Evolutionary conservation across 805 yeast genomes (phyloP), one percentile per base, ranked within the genome.

Genomic region (Starmerella lactis-condensi): DNA sequence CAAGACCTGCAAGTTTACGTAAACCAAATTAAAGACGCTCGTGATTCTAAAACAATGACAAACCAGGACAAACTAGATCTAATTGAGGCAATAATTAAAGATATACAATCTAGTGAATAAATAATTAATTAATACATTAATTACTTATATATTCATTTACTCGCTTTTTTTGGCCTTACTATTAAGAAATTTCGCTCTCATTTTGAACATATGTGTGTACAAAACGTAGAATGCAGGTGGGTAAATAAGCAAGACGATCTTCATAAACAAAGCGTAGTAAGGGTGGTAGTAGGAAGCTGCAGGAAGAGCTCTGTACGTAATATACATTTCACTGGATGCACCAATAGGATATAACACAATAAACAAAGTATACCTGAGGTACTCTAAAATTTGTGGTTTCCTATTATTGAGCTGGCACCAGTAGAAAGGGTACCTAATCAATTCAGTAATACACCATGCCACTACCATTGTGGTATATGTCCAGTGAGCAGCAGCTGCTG

Each of bases 391-490:
- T 23, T 48, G 44, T 4, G 89, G 76, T 11, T 76, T 72, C 1
- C 57, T 47, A 1, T 64, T 67, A 42, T 71, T 71, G 33, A 74
- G 62, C 6, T 91, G 83, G 9, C 38, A 19, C 45, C 44, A 45
- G 50, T 89, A 91, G 58, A 69, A 89, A 26, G 79, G 65, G 56
- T 89, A 89, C 51, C 98, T 66, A 35, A 83, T 73, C 27, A 79
- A 64, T 54, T 89, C 98, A n/a, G 96, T 79, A 32, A 78, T 45
- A n/a, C 89, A 69, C 98, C 98, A 89, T 9, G 94, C 82, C 26
- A 70, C 43, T 28, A 72, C 61, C 51, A 85, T 64, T 1, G 85
- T 60, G 34, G 72, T 54, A 52, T 75, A 83, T 11, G 67, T 61
- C 8, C 47, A 34, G 22, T 41, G 36, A 42, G 65, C 62, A 18